Percentiles rank a stretch among this genome's conserved stretches.
Evolutionary conservation across 139 green algal species (phyloP).

Genomic region (Picochlorum sp.): DNA sequence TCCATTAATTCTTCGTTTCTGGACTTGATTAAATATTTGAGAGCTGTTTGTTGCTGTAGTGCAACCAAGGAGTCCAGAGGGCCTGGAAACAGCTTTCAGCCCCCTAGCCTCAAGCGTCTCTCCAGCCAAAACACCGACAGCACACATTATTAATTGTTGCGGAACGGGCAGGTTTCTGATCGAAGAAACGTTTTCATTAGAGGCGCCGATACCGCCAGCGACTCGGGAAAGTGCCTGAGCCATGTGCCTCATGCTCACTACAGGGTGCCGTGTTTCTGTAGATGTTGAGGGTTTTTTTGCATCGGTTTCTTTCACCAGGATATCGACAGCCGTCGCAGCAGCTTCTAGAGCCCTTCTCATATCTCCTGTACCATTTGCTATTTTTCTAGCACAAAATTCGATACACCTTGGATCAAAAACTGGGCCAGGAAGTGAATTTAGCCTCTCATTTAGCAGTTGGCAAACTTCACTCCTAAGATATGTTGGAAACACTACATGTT

Average conservation of each 20-base stretch:
- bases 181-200: slow-evolving; percentile 8
- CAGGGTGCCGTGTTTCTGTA: background rate
- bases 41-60: no score
- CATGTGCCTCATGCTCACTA: slow-evolving; percentile 32
- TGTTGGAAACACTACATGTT: slow-evolving; percentile 13
- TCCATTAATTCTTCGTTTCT: background rate
- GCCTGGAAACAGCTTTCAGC: background rate
- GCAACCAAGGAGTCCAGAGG: no score
- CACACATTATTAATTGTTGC: slow-evolving; percentile 36
- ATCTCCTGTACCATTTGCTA: slow-evolving; percentile 27
- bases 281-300: background rate
- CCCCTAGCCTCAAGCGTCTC: background rate
- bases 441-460: slow-evolving; percentile 25
- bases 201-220: slow-evolving; percentile 11
- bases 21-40: no score
- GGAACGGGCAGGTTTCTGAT: slow-evolving; percentile 28
- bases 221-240: slow-evolving; percentile 8
- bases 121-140: slow-evolving; percentile 22
- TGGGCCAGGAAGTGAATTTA: slow-evolving; percentile 23
- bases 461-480: slow-evolving; percentile 7
- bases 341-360: slow-evolving; percentile 29
- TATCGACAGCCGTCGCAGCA: background rate
- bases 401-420: slow-evolving; percentile 25
- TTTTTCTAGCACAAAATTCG: slow-evolving; percentile 29
- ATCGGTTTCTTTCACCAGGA: background rate